Evolutionary conservation across 495 filamentous ascomycete genomes (phyloP).

Genomic region (Podospora anserina): DNA sequence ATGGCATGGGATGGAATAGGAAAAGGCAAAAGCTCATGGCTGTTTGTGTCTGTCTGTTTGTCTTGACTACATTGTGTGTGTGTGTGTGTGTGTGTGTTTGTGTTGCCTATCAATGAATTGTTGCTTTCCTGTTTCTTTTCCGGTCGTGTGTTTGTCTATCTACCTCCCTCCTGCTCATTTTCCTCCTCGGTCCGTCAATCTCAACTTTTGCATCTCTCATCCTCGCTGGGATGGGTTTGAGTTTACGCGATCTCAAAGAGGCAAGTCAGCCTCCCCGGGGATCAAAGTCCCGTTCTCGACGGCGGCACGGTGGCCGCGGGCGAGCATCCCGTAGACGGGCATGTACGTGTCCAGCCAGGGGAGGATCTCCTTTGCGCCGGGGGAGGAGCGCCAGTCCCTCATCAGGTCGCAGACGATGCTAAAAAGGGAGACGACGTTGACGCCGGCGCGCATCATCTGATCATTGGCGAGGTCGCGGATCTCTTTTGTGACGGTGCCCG

Average conservation of each 20-base stretch:
- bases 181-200: background rate
- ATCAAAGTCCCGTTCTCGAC: slow-evolving; percentile 42
- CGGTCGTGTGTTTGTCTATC: background rate
- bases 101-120: no score
- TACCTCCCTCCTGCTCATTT: background rate
- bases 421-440: slow-evolving; percentile 63
- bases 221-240: no score
- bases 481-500: slow-evolving; percentile 51
- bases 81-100: no score
- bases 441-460: slow-evolving; percentile 64
- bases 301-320: slow-evolving; percentile 45
- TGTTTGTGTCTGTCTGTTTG: background rate
- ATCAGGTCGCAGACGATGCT: slow-evolving; percentile 70
- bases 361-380: slow-evolving; percentile 60
- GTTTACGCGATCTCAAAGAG: slow-evolving; percentile 12
- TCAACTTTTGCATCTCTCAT: background rate
- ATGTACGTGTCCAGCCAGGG: slow-evolving; percentile 62
- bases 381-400: slow-evolving; percentile 71
- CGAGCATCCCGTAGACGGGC: slow-evolving; percentile 46
- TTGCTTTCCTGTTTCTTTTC: background rate
- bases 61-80: background rate
- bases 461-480: slow-evolving; percentile 57
- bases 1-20: background rate
- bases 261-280: slow-evolving; percentile 43
- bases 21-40: no score